phyloP scores from a whole-genome alignment of 441 rosid species.

The Mallotus repandus region DNA sequence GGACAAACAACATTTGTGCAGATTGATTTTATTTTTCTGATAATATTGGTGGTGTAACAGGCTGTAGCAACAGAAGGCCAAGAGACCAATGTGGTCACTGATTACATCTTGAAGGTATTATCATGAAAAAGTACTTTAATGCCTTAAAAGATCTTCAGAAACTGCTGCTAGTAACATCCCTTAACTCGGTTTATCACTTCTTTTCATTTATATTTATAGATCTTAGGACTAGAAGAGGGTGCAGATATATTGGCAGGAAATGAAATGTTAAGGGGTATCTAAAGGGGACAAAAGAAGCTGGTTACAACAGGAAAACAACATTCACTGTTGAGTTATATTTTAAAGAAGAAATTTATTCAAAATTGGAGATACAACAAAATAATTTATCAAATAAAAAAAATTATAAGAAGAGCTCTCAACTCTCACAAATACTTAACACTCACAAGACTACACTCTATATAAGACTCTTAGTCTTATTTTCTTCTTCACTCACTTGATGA shows the following conservation, averaged over 20 bases:
- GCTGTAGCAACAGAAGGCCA: conserved; percentile 59
- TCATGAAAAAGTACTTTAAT: not conserved
- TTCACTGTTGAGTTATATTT: too few species aligned
- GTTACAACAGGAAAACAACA: conserved; percentile 51
- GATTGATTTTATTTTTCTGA: not conserved
- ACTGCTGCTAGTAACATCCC: not conserved
- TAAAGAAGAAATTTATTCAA: too few species aligned
- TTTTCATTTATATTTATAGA: conserved; percentile 30
- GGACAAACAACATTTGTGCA: not conserved
- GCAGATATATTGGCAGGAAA: conserved; percentile 81
- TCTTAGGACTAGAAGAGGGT: conserved; percentile 78
- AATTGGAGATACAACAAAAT: too few species aligned
- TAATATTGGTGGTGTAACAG: not conserved
- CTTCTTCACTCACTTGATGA: too few species aligned
- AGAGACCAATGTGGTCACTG: conserved; percentile 62
- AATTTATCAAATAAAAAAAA: too few species aligned
- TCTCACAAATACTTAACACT: too few species aligned
- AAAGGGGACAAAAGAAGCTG: conserved; percentile 87
- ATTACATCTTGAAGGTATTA: conserved; percentile 56
- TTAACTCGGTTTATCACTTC: not conserved
- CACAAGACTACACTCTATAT: too few species aligned
- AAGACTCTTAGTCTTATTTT: too few species aligned
- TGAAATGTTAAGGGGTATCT: conserved; percentile 83
- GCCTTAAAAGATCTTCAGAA: not conserved
- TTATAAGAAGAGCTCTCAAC: too few species aligned